phyloP scores from a whole-genome alignment of 495 filamentous ascomycete genomes.

The Aspergillus homomorphus region DNA sequence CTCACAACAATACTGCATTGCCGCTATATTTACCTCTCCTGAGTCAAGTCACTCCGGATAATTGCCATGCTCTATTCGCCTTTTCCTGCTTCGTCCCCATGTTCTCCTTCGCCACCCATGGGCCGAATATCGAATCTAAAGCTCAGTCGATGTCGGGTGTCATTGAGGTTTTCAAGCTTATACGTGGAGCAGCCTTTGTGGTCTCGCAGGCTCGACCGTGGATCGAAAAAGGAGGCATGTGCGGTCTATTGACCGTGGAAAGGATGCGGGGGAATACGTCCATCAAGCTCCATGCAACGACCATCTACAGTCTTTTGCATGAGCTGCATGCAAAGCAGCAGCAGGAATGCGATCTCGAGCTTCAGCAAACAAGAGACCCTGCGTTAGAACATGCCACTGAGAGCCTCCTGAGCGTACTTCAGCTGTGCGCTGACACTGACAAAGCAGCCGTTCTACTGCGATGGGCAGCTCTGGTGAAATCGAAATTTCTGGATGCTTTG shows the following conservation, averaged over 20 bases:
- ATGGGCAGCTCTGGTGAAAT: slow-evolving; percentile 10
- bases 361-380: not conserved
- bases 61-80: slow-evolving; percentile 14
- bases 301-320: not conserved
- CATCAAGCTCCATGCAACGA: not conserved
- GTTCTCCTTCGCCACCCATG: slow-evolving; percentile 11
- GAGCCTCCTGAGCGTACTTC: not conserved
- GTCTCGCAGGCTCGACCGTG: slow-evolving; percentile 14
- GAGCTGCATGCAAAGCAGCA: not conserved
- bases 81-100: slow-evolving; percentile 12
- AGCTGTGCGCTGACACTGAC: not conserved
- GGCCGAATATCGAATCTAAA: not conserved
- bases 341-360: not conserved
- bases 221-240: slow-evolving; percentile 15
- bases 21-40: slow-evolving; percentile 9
- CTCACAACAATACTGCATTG: slow-evolving; percentile 11
- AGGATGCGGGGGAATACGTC: not conserved
- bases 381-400: not conserved
- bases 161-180: slow-evolving; percentile 12
- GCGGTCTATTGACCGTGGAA: slow-evolving; percentile 5
- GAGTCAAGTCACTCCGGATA: slow-evolving; percentile 9
- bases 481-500: slow-evolving; percentile 8
- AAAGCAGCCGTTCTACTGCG: slow-evolving; percentile 3
- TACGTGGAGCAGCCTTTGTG: slow-evolving; percentile 13
- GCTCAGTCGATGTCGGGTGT: slow-evolving; percentile 8